Evolutionary conservation across 1,139 yeast species (phyloP).

Genomic region (Petasospora rhodanensis): DNA sequence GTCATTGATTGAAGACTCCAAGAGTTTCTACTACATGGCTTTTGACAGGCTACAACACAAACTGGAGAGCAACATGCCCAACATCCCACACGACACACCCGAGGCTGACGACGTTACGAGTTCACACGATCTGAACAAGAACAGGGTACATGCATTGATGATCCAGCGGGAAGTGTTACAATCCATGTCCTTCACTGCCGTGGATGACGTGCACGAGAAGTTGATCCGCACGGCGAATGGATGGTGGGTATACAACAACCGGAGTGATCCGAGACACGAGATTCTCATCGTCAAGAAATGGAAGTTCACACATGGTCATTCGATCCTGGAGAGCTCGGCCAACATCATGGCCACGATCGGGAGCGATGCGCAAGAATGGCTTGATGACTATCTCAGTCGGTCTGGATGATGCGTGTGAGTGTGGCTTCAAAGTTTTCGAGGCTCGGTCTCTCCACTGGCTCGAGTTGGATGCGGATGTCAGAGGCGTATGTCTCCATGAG

Average conservation of each 20-base stretch:
- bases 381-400: conserved; percentile 9
- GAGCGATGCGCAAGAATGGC: conserved; percentile 21
- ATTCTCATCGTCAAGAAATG: conserved; percentile 20
- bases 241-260: conserved; percentile 23
- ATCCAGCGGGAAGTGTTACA: conserved; percentile 19
- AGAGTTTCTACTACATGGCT: conserved; percentile 16
- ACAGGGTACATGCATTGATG: conserved; percentile 12
- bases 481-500: conserved; percentile 9
- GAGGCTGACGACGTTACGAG: conserved; percentile 11
- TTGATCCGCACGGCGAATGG: conserved; percentile 20
- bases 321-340: conserved; percentile 19
- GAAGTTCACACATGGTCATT: conserved; percentile 4
- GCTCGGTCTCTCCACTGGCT: not conserved
- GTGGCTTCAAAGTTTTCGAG: too few species aligned
- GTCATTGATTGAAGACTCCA: conserved; percentile 2
- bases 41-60: conserved; percentile 5
- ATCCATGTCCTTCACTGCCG: conserved; percentile 2
- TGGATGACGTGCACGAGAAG: conserved; percentile 14
- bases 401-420: not conserved
- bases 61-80: conserved; percentile 21
- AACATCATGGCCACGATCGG: conserved; percentile 21
- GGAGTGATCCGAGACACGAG: conserved; percentile 4
- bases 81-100: conserved; percentile 13
- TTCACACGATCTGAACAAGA: conserved; percentile 15
- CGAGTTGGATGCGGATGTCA: too few species aligned